Evolutionary conservation across 441 rosid species (phyloP).

Genomic region (Flueggea neowawraea): DNA sequence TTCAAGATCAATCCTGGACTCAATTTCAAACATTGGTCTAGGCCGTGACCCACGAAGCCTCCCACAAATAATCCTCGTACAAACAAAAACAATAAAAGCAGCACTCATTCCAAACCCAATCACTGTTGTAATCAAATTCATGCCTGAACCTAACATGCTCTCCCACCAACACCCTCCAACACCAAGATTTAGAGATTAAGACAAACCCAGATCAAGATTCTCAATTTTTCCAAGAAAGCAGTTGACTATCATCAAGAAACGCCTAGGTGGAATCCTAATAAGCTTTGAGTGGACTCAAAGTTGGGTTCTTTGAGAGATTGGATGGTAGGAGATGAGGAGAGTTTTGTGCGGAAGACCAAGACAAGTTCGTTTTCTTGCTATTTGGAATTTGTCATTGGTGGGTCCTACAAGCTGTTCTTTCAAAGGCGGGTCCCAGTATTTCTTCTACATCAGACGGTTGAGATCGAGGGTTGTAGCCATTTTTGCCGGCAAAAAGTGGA

Average conservation of each 20-base stretch:
- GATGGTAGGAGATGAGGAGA: slow-evolving; percentile 5
- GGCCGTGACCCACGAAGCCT: slow-evolving; percentile 38
- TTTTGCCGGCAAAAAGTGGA: neutral
- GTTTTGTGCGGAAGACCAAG: neutral
- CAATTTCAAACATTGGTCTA: slow-evolving; percentile 43
- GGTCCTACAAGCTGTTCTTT: neutral
- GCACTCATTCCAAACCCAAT: slow-evolving; percentile 70
- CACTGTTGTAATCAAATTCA: slow-evolving; percentile 51
- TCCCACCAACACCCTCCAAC: slow-evolving; percentile 4
- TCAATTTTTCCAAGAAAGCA: slow-evolving; percentile 6
- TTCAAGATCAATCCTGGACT: slow-evolving; percentile 45
- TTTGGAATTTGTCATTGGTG: slow-evolving; percentile 3
- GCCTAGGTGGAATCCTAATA: slow-evolving; percentile 19
- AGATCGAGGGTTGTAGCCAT: neutral
- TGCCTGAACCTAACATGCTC: slow-evolving; percentile 37
- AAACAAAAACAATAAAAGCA: slow-evolving; percentile 55
- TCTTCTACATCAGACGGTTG: neutral
- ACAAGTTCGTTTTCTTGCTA: slow-evolving; percentile 10
- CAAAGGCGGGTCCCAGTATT: neutral
- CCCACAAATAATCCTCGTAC: slow-evolving; percentile 56
- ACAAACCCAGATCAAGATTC: slow-evolving; percentile 27
- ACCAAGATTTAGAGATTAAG: neutral
- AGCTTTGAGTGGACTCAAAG: slow-evolving; percentile 37
- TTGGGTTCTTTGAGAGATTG: neutral
- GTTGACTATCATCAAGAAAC: slow-evolving; percentile 5